Evolutionary conservation across 2,329 filamentous ascomycete species (phyloP).

Genomic region (Neobulgaria alba): DNA sequence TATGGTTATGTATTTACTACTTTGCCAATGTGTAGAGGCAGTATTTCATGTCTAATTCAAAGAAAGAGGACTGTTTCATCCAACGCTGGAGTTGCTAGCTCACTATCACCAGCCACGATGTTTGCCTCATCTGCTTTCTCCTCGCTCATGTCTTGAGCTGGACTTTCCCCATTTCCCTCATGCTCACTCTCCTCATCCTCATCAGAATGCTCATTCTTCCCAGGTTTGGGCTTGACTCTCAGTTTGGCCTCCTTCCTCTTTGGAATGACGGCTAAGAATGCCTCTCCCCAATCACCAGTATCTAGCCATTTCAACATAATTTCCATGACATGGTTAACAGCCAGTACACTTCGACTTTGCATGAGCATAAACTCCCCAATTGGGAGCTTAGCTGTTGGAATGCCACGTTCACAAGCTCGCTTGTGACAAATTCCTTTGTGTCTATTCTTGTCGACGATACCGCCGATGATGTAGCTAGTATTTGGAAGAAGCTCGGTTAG

Average conservation of each 20-base stretch:
- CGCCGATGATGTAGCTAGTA: conserved; percentile 87
- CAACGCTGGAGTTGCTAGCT: too few species aligned
- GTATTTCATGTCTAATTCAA: too few species aligned
- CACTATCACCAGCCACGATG: too few species aligned
- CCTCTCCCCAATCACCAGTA: conserved; percentile 80
- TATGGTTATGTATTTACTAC: too few species aligned
- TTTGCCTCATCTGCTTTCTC: neutral
- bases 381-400: conserved; percentile 83
- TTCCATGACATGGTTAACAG: conserved; percentile 93
- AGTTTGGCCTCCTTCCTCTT: conserved; percentile 77
- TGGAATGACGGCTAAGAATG: conserved; percentile 82
- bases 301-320: conserved; percentile 95
- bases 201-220: conserved; percentile 11
- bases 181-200: conserved; percentile 5
- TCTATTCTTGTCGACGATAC: conserved; percentile 90
- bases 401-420: conserved; percentile 61
- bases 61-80: too few species aligned
- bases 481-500: conserved; percentile 77
- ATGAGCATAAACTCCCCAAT: conserved; percentile 95
- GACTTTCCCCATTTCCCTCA: neutral
- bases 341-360: conserved; percentile 74
- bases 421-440: conserved; percentile 93
- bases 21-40: too few species aligned
- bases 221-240: conserved; percentile 31
- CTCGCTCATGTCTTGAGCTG: neutral